Percentiles rank a stretch among this genome's conserved stretches.
Evolutionary conservation across 75 land plant genomes (phyloP).

Genomic region (Selaginella tamariscina): DNA sequence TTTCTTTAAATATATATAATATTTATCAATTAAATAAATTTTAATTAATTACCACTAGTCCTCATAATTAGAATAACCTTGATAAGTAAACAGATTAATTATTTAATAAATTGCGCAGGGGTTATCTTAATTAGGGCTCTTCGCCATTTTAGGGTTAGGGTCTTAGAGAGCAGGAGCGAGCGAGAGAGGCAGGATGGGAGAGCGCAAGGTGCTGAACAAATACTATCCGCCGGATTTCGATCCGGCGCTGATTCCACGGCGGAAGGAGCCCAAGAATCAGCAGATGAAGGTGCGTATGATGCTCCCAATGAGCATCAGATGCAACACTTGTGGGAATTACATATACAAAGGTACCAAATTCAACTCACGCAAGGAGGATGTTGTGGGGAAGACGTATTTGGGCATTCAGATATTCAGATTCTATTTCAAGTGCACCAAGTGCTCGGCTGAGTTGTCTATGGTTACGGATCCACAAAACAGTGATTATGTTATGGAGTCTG

Average conservation of each 20-base stretch:
- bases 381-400: conserved; percentile 65
- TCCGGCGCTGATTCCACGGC: conserved; percentile 63
- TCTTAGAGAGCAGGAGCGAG: too few relatives aligned
- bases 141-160: too few relatives aligned
- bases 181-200: conserved; percentile 69
- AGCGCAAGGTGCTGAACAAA: conserved; percentile 80
- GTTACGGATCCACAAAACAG: conserved; percentile 89
- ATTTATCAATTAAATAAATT: too few relatives aligned
- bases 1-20: too few relatives aligned
- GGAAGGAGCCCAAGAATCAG: conserved; percentile 57
- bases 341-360: conserved; percentile 91
- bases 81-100: too few relatives aligned
- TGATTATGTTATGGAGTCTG: conserved; percentile 80
- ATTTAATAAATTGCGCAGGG: too few relatives aligned
- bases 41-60: too few relatives aligned
- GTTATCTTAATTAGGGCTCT: too few relatives aligned
- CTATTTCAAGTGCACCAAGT: conserved; percentile 82
- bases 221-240: conserved; percentile 94
- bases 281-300: conserved; percentile 87
- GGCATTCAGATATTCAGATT: conserved; percentile 90
- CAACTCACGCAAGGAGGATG: conserved; percentile 84
- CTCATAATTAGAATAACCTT: too few relatives aligned
- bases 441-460: conserved; percentile 76
- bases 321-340: conserved; percentile 75
- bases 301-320: conserved; percentile 90